Percentiles rank a stretch among this genome's conserved stretches.
Evolutionary conservation across 768 basidiomycete species (phyloP).

Genomic region (Leucosporidium scottii): DNA sequence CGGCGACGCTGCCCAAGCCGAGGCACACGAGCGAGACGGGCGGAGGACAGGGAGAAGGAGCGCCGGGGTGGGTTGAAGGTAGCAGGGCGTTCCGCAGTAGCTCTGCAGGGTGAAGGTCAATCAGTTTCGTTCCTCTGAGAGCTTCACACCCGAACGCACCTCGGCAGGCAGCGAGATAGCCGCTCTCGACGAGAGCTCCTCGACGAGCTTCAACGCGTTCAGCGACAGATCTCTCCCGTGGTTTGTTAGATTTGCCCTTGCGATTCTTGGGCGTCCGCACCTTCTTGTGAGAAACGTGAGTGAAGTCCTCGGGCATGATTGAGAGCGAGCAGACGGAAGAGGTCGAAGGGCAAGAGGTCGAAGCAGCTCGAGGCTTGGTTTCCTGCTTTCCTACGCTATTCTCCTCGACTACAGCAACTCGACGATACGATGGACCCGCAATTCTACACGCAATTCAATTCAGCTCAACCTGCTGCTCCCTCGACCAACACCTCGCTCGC

Average conservation of each 20-base stretch:
- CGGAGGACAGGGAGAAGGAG: not conserved
- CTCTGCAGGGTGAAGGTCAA: not conserved
- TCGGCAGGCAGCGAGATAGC: slow-evolving; percentile 10
- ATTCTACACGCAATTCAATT: too few relatives aligned
- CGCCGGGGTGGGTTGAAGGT: not conserved
- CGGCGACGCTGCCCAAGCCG: slow-evolving; percentile 28
- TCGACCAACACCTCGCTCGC: slow-evolving; percentile 1
- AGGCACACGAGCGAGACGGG: slow-evolving; percentile 23
- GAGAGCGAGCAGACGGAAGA: too few relatives aligned
- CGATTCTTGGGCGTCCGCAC: slow-evolving; percentile 15
- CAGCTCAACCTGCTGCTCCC: too few relatives aligned
- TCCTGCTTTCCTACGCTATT: too few relatives aligned
- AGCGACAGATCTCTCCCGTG: slow-evolving; percentile 14
- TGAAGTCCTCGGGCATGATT: slow-evolving; percentile 17
- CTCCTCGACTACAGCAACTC: too few relatives aligned
- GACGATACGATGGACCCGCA: too few relatives aligned
- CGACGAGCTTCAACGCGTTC: slow-evolving; percentile 13
- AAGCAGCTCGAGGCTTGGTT: too few relatives aligned
- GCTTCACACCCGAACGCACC: not conserved
- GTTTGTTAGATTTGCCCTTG: slow-evolving; percentile 3
- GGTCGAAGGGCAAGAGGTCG: too few relatives aligned
- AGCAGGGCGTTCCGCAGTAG: slow-evolving; percentile 10
- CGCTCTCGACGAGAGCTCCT: not conserved
- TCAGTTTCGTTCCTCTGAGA: not conserved
- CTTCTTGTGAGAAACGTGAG: slow-evolving; percentile 23